Base-by-base conservation (phyloP, 2,329 filamentous ascomycete species). In the Xylaria digitata region DNA sequence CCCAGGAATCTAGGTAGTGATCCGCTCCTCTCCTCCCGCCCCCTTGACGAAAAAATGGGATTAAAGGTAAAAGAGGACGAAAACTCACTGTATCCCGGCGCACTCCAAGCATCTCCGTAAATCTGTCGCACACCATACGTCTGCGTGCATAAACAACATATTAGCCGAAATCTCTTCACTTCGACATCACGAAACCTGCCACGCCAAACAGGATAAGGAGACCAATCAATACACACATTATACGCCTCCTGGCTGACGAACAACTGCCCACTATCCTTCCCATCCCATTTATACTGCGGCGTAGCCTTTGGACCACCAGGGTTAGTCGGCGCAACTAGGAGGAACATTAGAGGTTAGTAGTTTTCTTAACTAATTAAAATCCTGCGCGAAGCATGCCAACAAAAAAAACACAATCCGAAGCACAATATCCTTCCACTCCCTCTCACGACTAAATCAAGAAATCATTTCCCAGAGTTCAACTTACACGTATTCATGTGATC, bases 171-270 rank as follows among this genome's bases (percentile, higher is more conserved):
- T 15, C 11, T 40, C 37, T 2, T 9, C 15, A 40, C 37, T 40
- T 15, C 13, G 13, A 40, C 37, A 40, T 1, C 37, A 15, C 13
- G 34, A 37, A 37, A 6, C 37, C 37, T 15, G 37, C 13, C 37
- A 40, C 37, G 13, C 13, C 1, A 40, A 15, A 15, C 13, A 3
- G 13, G 37, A 40, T 15, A 40, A 40, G 37, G 37, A 15, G 34
- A 37, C 34, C 13, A 13, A 40, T 40, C 13, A 13, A 40, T 40
- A 40, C 37, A 9, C 4, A 40, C 37, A 40, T 76, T 70, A 54
- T 74, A 72, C 9, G 83, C 83, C 72, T 83, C 78, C 71, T 85
- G 76, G 17, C 80, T 79, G 9, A 86, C 70, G 71, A 79, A 85
- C 3, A 86, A 71, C 73, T 86, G 84, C 6, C 81, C 81, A 11